Percentiles rank a stretch among this genome's conserved stretches.
Conservation (phyloP, 139 green algal species). For the Closterium sp. region DNA sequence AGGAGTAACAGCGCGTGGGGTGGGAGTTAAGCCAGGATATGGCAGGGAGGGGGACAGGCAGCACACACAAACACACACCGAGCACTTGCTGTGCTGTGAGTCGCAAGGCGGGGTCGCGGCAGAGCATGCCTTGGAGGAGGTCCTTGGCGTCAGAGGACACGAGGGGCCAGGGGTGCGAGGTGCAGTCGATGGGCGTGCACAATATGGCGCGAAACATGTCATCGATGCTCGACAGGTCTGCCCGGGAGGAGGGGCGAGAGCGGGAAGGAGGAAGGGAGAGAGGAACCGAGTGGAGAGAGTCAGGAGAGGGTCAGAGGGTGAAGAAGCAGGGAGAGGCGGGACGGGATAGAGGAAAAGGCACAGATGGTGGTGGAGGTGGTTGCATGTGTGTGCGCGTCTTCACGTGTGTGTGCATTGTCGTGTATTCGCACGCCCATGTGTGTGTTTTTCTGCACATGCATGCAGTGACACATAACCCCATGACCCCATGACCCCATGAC, state of each 20-base stretch:
- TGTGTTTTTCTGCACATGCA: too few relatives aligned
- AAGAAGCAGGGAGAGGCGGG: too few relatives aligned
- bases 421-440: too few relatives aligned
- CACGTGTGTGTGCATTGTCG: too few relatives aligned
- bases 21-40: too few relatives aligned
- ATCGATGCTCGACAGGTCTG: slow-evolving; percentile 69
- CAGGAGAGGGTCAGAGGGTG: too few relatives aligned
- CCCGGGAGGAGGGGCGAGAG: background rate
- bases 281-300: background rate
- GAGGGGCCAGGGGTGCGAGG: slow-evolving; percentile 68
- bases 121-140: slow-evolving; percentile 57
- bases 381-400: too few relatives aligned
- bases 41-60: too few relatives aligned
- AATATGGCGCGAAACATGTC: slow-evolving; percentile 75
- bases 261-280: background rate
- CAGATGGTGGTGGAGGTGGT: too few relatives aligned
- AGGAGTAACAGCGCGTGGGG: too few relatives aligned
- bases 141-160: slow-evolving; percentile 64
- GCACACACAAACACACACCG: slow-evolving; percentile 27
- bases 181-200: slow-evolving; percentile 65
- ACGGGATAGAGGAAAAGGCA: too few relatives aligned
- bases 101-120: slow-evolving; percentile 72
- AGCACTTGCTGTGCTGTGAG: slow-evolving; percentile 77
- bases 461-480: too few relatives aligned
- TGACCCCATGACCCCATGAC: slow-evolving; percentile 64